Evolutionary conservation across 2,329 filamentous ascomycete species (phyloP), one percentile per base, ranked within the genome.

Genomic region (Ophiostoma populinum): DNA sequence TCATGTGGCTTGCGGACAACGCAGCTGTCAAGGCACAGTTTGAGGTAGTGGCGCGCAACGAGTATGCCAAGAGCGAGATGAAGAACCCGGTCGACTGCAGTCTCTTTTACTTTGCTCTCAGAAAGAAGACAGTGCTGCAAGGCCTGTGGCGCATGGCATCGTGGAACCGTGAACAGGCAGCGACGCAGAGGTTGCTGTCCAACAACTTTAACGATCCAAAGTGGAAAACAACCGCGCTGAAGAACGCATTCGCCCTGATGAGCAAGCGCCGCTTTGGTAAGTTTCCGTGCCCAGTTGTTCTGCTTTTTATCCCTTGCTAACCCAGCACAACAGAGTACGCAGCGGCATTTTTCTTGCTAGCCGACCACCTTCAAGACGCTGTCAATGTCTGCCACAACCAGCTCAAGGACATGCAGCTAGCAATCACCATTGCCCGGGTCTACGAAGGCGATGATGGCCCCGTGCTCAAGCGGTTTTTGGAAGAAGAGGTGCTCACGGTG

Each of bases 171-270:
- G 92, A 98, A 53, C 90, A 95, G 54, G 61, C 55, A 3, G 74
- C 79, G 0, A 98, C 90, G 0, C 70, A 77, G 40, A 74, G 70
- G 41, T 64, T 98, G 20, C 61, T 98, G 16, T 68, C 77, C n/a
- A 92, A 94, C 49, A 85, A 95, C 52, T 98, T 98, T 53, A 65
- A 72, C 4, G 80, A 93, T 42, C 67, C 75, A 1, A 78, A 81
- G 45, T 95, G 90, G 81, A 80, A 71, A 51, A 92, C 80, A 2
- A 74, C 82, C 5, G 90, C 90, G 0, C 60, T 92, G 40, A 98
- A 98, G 56, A 98, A 98, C 52, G 90, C 90, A 0, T 98, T 94
- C 55, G 87, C 90, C 3, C 57, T 98, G 36, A 75, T 98, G 50
- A 90, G 87, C 44, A 92, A 85, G 55, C 70, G 83, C 29, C 68